Evolutionary conservation across 805 yeast genomes (phyloP).

Genomic region (Wickerhamomyces subpelliculosus): DNA sequence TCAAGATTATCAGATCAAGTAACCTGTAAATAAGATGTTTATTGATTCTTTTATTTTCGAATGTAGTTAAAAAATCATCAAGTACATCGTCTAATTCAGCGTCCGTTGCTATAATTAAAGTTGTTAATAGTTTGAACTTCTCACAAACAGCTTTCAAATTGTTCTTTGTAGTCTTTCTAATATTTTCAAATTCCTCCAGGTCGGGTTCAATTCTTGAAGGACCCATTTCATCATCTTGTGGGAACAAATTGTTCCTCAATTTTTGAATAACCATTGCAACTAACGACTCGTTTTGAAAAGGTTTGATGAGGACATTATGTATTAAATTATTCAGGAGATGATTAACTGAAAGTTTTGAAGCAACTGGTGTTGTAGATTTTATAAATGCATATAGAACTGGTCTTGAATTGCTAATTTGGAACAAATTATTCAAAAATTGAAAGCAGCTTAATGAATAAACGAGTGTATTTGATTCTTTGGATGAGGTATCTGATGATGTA

Average conservation of each 20-base stretch:
- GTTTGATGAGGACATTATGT: conserved; percentile 10
- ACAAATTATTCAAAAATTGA: conserved; percentile 18
- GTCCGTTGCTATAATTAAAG: conserved; percentile 18
- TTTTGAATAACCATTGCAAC: conserved; percentile 19
- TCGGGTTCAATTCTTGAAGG: conserved; percentile 37
- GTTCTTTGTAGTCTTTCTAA: conserved; percentile 21
- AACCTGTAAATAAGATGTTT: conserved; percentile 35
- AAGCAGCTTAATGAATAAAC: conserved; percentile 11
- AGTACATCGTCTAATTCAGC: conserved; percentile 17
- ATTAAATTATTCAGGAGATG: conserved; percentile 17
- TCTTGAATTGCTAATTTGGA: conserved; percentile 13
- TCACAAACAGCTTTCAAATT: conserved; percentile 19
- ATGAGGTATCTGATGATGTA: too few relatives aligned
- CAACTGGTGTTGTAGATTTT: conserved; percentile 16
- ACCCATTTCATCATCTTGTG: conserved; percentile 44
- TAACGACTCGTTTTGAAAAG: conserved; percentile 11
- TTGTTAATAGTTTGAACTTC: conserved; percentile 10
- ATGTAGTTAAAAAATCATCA: conserved; percentile 26
- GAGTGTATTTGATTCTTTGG: too few relatives aligned
- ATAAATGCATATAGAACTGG: conserved; percentile 26
- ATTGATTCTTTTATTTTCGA: conserved; percentile 33
- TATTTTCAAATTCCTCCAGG: conserved; percentile 28
- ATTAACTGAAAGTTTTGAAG: conserved; percentile 8
- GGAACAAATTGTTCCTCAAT: conserved; percentile 35
- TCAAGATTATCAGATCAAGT: conserved; percentile 34